Conservation (phyloP, 139 green algal species). For the Chlamydomonas sp. region DNA sequence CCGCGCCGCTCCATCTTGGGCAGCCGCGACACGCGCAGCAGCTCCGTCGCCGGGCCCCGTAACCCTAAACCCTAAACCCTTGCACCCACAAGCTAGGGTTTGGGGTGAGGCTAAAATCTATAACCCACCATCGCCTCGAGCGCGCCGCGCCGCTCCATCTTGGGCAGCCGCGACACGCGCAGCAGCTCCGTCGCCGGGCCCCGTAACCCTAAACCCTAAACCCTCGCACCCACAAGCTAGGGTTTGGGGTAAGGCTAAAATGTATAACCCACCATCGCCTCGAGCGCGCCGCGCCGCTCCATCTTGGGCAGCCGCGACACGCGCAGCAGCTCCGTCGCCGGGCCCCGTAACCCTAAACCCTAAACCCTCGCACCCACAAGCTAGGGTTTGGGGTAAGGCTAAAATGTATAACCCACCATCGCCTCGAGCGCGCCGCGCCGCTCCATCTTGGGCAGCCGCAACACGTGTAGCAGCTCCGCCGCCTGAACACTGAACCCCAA, state of each 20-base stretch:
- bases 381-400: too few species aligned
- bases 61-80: too few species aligned
- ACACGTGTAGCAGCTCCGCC: slow-evolving; percentile 54
- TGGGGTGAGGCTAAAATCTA: too few species aligned
- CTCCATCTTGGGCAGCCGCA: slow-evolving; percentile 45
- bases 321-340: slow-evolving; percentile 59
- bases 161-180: slow-evolving; percentile 41
- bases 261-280: slow-evolving; percentile 24
- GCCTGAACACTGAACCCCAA: too few species aligned
- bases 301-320: slow-evolving; percentile 38
- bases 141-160: slow-evolving; percentile 35
- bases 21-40: slow-evolving; percentile 51
- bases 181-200: slow-evolving; percentile 64
- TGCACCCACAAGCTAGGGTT: too few species aligned
- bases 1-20: slow-evolving; percentile 39
- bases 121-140: slow-evolving; percentile 32
- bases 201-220: too few species aligned
- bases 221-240: too few species aligned
- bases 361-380: too few species aligned
- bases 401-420: too few species aligned
- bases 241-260: too few species aligned
- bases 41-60: too few species aligned
- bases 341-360: too few species aligned
- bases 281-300: slow-evolving; percentile 41
- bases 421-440: slow-evolving; percentile 39